Percentiles rank a stretch among this genome's conserved stretches.
These are phyloP conservation scores for Sporothrix humicola DNA, from an alignment of 2,329 filamentous ascomycete species.

Conservation along the genomic window DNA sequence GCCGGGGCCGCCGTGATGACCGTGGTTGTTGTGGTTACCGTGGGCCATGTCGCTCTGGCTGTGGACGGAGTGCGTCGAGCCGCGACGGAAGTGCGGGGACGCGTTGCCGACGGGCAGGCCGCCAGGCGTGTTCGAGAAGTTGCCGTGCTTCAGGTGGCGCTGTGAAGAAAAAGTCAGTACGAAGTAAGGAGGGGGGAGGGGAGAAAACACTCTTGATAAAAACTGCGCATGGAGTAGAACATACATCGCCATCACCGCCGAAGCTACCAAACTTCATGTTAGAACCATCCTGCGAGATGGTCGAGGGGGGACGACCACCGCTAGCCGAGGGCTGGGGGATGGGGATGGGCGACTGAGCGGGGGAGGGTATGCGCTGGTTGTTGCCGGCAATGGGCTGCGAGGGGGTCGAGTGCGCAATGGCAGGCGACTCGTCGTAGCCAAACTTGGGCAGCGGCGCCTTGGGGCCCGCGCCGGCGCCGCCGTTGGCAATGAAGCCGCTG, in stretches of 20 bases:
- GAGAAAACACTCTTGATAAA: conserved; percentile 15
- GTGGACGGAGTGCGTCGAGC: conserved; percentile 84
- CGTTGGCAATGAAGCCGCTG: conserved; percentile 77
- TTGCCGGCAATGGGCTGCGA: conserved; percentile 67
- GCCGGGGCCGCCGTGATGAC: conserved; percentile 69
- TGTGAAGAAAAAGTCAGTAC: conserved; percentile 44
- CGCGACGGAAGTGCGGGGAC: conserved; percentile 76
- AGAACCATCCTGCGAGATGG: conserved; percentile 68
- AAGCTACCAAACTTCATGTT: conserved; percentile 85
- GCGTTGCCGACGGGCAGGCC: conserved; percentile 55
- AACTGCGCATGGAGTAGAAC: conserved; percentile 42
- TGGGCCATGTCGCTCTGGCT: conserved; percentile 66
- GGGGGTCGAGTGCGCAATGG: conserved; percentile 70
- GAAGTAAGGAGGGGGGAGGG: neutral
- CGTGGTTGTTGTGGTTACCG: conserved; percentile 64
- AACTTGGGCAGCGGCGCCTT: conserved; percentile 75
- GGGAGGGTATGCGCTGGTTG: conserved; percentile 76
- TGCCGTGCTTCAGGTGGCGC: conserved; percentile 69
- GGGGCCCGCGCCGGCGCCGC: conserved; percentile 63
- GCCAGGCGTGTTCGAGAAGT: conserved; percentile 61
- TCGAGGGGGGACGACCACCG: conserved; percentile 84
- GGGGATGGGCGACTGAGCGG: conserved; percentile 86
- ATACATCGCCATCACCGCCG: conserved; percentile 79
- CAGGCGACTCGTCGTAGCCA: conserved; percentile 72
- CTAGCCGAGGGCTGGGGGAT: conserved; percentile 86